Conservation (phyloP, 495 filamentous ascomycete species). For the Glonium stellatum region DNA sequence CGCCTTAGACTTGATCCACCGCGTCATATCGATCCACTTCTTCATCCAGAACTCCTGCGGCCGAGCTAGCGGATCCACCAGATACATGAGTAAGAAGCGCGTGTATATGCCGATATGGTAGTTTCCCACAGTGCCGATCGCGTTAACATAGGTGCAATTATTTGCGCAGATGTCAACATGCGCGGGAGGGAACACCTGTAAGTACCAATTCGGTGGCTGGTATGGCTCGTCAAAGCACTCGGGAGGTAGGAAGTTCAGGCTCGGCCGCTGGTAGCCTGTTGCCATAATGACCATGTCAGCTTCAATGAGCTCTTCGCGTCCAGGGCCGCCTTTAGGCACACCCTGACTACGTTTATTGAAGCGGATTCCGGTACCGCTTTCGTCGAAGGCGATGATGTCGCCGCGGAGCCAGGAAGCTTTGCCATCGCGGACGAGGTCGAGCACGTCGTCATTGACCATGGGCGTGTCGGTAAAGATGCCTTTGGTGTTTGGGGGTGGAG, state of each 20-base stretch:
- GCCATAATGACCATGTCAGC: constrained; percentile 78
- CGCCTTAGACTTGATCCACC: constrained; percentile 58
- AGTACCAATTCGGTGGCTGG: constrained; percentile 76
- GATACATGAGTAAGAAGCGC: constrained; percentile 75
- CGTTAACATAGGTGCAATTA: constrained; percentile 78
- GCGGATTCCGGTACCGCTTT: constrained; percentile 59
- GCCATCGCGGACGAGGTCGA: constrained; percentile 69
- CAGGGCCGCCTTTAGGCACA: constrained; percentile 66
- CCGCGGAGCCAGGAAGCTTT: constrained; percentile 73
- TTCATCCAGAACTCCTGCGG: constrained; percentile 70
- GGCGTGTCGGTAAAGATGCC: constrained; percentile 77
- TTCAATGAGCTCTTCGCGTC: constrained; percentile 52
- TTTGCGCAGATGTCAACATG: constrained; percentile 64
- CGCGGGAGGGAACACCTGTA: constrained; percentile 68
- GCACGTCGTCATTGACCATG: constrained; percentile 78
- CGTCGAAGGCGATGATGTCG: constrained; percentile 61
- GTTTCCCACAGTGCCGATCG: constrained; percentile 74
- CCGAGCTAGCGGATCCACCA: constrained; percentile 67
- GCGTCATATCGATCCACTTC: constrained; percentile 79
- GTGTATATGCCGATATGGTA: constrained; percentile 90
- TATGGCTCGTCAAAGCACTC: constrained; percentile 66
- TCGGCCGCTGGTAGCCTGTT: constrained; percentile 70
- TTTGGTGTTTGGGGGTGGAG: constrained; percentile 46
- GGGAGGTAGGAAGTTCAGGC: constrained; percentile 63
- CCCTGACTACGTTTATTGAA: constrained; percentile 67